Percentiles rank a stretch among this genome's conserved stretches.
Evolutionary conservation across 2,329 filamentous ascomycete genomes (phyloP).

Genomic region (Calonectria hongkongensis): DNA sequence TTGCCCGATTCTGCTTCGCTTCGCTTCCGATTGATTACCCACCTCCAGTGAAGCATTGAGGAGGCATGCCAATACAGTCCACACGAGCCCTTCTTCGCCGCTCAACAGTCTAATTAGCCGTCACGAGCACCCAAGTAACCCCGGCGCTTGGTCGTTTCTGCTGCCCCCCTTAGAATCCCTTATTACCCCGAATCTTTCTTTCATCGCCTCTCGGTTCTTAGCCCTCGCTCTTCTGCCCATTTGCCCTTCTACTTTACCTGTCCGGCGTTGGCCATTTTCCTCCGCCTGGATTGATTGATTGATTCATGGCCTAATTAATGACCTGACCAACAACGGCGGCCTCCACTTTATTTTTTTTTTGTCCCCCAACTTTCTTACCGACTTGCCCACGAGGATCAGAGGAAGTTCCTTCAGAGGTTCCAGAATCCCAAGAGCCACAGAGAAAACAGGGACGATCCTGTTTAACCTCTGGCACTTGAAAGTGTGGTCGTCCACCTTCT

Average conservation of each 20-base stretch:
- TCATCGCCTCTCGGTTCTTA: not conserved
- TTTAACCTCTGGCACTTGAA: slow-evolving; percentile 19
- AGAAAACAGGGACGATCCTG: slow-evolving; percentile 13
- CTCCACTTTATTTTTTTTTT: slow-evolving; percentile 23
- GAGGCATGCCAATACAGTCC: slow-evolving; percentile 16
- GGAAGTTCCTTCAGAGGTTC: slow-evolving; percentile 18
- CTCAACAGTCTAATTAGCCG: slow-evolving; percentile 18
- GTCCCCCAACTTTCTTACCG: slow-evolving; percentile 20
- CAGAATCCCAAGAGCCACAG: slow-evolving; percentile 28
- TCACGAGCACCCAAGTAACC: slow-evolving; percentile 18
- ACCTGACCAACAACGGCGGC: slow-evolving; percentile 22
- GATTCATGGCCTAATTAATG: slow-evolving; percentile 26
- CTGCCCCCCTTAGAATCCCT: slow-evolving; percentile 5
- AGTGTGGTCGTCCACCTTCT: slow-evolving; percentile 22
- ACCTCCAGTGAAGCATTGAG: slow-evolving; percentile 25
- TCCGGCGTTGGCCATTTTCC: slow-evolving; percentile 12
- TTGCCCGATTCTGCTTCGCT: slow-evolving; percentile 8
- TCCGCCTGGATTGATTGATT: not conserved
- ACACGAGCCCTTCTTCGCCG: slow-evolving; percentile 8
- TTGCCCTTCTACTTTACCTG: slow-evolving; percentile 9
- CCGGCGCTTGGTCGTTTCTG: slow-evolving; percentile 6
- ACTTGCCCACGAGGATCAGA: slow-evolving; percentile 6
- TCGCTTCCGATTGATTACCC: slow-evolving; percentile 33
- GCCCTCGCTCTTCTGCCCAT: slow-evolving; percentile 13
- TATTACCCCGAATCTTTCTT: slow-evolving; percentile 13